phyloP scores from a whole-genome alignment of 768 basidiomycete genomes.

The Serendipita sp. region DNA sequence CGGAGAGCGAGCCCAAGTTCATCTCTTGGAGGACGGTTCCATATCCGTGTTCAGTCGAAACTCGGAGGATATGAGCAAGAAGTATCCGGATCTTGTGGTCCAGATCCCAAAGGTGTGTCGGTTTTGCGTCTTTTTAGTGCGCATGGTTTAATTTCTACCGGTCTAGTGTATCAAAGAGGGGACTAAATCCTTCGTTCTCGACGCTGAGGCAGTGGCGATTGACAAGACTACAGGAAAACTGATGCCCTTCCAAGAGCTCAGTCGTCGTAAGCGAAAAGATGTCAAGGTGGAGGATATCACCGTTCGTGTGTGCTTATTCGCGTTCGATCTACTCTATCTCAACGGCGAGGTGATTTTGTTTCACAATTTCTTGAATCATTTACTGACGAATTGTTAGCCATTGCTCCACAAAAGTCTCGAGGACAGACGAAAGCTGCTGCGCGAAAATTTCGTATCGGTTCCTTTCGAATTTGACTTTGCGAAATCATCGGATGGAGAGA shows the following conservation, averaged over 20 bases:
- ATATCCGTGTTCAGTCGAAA: conserved; percentile 93
- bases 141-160: not conserved
- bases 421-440: conserved; percentile 62
- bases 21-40: conserved; percentile 63
- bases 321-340: conserved; percentile 88
- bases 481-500: conserved; percentile 74
- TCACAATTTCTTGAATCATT: not conserved
- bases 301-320: conserved; percentile 90
- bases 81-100: conserved; percentile 95
- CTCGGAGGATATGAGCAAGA: conserved; percentile 98
- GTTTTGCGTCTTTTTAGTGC: not conserved
- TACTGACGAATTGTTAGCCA: conserved; percentile 33
- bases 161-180: conserved; percentile 66
- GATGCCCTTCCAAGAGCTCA: conserved; percentile 97
- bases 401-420: conserved; percentile 59
- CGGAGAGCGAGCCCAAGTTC: conserved; percentile 93
- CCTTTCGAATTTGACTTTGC: conserved; percentile 89
- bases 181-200: conserved; percentile 83
- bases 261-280: conserved; percentile 88
- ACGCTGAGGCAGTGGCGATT: conserved; percentile 93
- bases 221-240: conserved; percentile 70
- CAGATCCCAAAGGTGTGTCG: conserved; percentile 64
- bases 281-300: conserved; percentile 96
- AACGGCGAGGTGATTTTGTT: conserved; percentile 73
- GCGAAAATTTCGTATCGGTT: conserved; percentile 64